Percentiles rank a stretch among this genome's conserved stretches.
Conservation (phyloP, 2,329 filamentous ascomycete species). For the Cytospora mali region DNA sequence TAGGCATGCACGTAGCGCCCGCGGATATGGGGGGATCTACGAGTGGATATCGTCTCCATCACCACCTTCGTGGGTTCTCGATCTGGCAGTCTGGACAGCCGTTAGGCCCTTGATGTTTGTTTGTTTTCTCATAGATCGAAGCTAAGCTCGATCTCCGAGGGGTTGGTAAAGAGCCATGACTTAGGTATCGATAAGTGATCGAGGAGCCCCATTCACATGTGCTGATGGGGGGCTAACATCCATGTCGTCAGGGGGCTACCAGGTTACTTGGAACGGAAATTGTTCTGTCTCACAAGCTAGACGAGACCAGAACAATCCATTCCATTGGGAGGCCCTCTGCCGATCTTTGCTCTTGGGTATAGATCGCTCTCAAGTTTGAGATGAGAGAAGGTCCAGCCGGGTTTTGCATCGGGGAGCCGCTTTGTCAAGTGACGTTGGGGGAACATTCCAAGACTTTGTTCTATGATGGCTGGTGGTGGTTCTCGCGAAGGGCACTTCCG, state of each 20-base stretch:
- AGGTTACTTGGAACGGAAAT: not conserved
- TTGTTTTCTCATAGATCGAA: constrained; percentile 3
- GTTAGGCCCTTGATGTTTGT: not conserved
- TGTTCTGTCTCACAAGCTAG: not conserved
- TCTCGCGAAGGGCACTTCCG: no score
- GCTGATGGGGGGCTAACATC: constrained; percentile 19
- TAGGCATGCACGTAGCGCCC: no score
- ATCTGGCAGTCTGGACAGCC: no score
- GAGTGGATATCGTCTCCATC: no score
- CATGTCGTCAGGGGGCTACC: constrained; percentile 23
- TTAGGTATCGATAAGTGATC: not conserved
- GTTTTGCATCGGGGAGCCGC: not conserved
- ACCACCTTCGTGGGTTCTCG: no score
- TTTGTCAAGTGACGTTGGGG: not conserved
- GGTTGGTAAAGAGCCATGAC: not conserved
- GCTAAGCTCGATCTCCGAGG: no score
- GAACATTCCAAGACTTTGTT: no score
- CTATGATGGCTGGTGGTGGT: no score
- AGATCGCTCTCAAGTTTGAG: not conserved
- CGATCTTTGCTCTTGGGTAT: not conserved
- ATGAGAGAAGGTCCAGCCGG: not conserved
- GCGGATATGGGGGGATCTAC: no score
- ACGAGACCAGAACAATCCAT: not conserved
- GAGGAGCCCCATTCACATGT: constrained; percentile 1
- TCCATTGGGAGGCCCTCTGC: not conserved